Percentiles rank a stretch among this genome's conserved stretches.
phyloP scores from a whole-genome alignment of 2,329 filamentous ascomycete genomes.

The Dendrostoma leiphaemia region DNA sequence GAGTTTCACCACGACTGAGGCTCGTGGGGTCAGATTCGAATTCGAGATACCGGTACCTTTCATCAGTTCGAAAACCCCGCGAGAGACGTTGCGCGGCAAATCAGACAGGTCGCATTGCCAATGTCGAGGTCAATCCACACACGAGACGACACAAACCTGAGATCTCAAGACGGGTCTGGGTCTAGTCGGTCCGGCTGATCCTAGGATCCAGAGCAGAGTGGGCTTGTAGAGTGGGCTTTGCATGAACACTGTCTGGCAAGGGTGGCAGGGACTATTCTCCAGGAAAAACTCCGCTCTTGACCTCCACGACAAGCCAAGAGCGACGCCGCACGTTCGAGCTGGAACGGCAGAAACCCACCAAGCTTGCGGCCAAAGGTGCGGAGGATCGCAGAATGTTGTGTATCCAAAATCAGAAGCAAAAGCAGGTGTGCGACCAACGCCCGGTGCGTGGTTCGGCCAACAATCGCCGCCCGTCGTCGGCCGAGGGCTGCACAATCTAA shows the following conservation, averaged over 20 bases:
- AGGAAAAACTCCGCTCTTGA: background rate
- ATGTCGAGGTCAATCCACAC: background rate
- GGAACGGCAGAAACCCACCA: background rate
- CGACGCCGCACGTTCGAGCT: background rate
- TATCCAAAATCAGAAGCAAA: too few relatives aligned
- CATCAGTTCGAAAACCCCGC: too few relatives aligned
- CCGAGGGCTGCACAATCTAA: slow-evolving; percentile 10
- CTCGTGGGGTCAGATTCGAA: too few relatives aligned
- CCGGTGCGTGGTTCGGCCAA: background rate
- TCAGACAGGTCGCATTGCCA: background rate
- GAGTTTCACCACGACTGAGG: background rate
- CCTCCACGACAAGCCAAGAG: background rate
- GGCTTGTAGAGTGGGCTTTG: background rate
- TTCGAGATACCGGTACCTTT: background rate
- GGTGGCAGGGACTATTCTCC: background rate
- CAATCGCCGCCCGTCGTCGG: background rate
- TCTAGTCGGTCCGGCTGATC: background rate
- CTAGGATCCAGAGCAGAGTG: background rate
- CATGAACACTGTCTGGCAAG: background rate
- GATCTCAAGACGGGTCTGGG: too few relatives aligned
- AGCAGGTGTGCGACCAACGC: background rate
- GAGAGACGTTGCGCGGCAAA: background rate
- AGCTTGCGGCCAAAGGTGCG: background rate
- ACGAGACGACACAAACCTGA: slow-evolving; percentile 1
- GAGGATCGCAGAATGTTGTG: too few relatives aligned